These are phyloP conservation scores for Kickxella alabastrina DNA, from an alignment of 192 early-diverging fungal genomes.

Conservation along the genomic window DNA sequence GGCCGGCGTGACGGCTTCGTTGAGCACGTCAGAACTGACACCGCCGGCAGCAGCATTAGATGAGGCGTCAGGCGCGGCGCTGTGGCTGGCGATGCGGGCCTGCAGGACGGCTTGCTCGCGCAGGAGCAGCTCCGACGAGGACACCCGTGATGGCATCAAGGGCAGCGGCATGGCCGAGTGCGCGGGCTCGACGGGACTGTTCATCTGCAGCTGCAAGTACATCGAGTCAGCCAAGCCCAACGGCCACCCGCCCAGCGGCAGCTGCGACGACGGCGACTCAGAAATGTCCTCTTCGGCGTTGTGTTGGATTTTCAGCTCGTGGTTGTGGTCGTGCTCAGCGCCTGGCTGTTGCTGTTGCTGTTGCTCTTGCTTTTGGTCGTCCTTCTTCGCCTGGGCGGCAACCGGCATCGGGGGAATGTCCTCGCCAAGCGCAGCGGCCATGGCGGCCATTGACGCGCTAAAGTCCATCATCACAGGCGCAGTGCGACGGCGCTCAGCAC, in stretches of 20 bases:
- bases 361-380: background rate
- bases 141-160: background rate
- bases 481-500: slow-evolving; percentile 18
- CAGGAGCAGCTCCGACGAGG: slow-evolving; percentile 26
- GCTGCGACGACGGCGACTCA: slow-evolving; percentile 3
- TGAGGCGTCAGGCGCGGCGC: background rate
- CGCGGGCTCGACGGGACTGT: background rate
- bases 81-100: slow-evolving; percentile 13
- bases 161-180: background rate
- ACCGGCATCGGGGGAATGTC: slow-evolving; percentile 23
- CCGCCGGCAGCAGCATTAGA: too few species aligned
- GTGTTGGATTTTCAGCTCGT: background rate
- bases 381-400: background rate
- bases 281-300: slow-evolving; percentile 3
- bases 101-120: slow-evolving; percentile 40
- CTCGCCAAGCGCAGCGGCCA: slow-evolving; percentile 45
- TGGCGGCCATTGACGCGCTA: slow-evolving; percentile 23
- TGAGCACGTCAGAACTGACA: too few species aligned
- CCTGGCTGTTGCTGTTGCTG: slow-evolving; percentile 1
- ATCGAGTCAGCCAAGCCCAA: slow-evolving; percentile 35
- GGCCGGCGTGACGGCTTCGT: background rate
- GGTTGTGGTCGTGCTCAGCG: background rate
- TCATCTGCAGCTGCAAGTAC: slow-evolving; percentile 10
- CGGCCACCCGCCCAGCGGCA: slow-evolving; percentile 6
- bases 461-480: slow-evolving; percentile 12